Percentiles rank a stretch among this genome's conserved stretches.
These are phyloP conservation scores for Pseudopediastrum boryanum DNA, from an alignment of 139 green algal genomes.

Conservation along the genomic window DNA sequence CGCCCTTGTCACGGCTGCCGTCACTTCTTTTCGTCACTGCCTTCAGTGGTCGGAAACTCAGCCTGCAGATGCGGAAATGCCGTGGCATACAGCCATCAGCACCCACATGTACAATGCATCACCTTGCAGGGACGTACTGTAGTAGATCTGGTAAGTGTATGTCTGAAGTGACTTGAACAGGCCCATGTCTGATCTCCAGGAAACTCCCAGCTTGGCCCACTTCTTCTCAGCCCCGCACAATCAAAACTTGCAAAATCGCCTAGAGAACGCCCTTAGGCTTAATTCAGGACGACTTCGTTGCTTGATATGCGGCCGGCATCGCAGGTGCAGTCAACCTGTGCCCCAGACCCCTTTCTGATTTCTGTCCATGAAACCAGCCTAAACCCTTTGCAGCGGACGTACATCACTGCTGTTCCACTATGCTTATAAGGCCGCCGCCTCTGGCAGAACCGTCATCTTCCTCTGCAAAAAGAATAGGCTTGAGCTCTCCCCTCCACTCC, in stretches of 20 bases:
- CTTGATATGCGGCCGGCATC: neutral
- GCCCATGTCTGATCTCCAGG: too few species aligned
- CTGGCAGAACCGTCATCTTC: conserved; percentile 2
- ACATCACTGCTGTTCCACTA: conserved; percentile 29
- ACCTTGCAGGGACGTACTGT: too few species aligned
- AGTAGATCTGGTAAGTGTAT: too few species aligned
- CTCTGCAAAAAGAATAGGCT: conserved; percentile 5
- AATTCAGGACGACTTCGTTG: neutral
- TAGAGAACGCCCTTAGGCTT: neutral
- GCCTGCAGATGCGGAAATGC: too few species aligned
- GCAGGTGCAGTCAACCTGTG: neutral
- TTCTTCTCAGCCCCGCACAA: neutral
- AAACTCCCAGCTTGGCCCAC: too few species aligned
- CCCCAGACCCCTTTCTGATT: neutral
- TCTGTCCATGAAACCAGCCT: neutral
- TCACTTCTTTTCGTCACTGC: too few species aligned
- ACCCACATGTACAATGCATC: too few species aligned
- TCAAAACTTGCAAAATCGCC: neutral
- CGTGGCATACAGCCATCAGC: too few species aligned
- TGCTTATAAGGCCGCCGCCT: conserved; percentile 8
- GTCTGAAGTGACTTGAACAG: too few species aligned
- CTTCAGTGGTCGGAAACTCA: too few species aligned
- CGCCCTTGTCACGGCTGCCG: too few species aligned
- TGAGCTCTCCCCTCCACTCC: conserved; percentile 16
- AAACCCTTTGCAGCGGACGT: conserved; percentile 6